Conservation (phyloP, 768 basidiomycete species). For the Lepiota venenata region DNA sequence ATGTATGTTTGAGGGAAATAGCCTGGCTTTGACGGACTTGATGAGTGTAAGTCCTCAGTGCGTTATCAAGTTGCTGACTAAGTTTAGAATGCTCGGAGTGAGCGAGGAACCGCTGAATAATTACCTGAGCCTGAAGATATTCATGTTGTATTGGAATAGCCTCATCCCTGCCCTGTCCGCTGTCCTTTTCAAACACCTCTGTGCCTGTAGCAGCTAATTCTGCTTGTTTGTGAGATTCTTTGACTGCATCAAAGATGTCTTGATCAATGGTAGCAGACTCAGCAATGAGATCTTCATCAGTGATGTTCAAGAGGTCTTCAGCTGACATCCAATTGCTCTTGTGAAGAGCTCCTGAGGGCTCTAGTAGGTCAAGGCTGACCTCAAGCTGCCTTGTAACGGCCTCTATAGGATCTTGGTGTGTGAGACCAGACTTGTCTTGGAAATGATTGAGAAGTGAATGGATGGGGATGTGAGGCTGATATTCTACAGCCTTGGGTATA, state of each 20-base stretch:
- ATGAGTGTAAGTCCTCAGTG: too few relatives aligned
- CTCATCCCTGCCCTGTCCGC: too few relatives aligned
- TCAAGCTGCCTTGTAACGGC: constrained; percentile 13
- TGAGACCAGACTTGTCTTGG: constrained; percentile 20
- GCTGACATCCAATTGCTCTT: constrained; percentile 18
- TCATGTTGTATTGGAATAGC: too few relatives aligned
- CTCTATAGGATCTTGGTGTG: neutral
- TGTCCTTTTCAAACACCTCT: too few relatives aligned
- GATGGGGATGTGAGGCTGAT: neutral
- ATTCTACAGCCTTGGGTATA: too few relatives aligned
- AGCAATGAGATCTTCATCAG: neutral
- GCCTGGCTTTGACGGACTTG: too few relatives aligned
- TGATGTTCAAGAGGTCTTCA: neutral
- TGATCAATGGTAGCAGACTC: neutral
- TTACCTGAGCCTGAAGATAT: neutral
- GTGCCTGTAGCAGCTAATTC: neutral
- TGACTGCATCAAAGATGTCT: neutral
- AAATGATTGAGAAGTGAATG: constrained; percentile 14
- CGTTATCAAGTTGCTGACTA: neutral
- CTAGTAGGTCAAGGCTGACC: constrained; percentile 13
- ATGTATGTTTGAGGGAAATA: too few relatives aligned
- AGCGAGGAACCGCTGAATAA: neutral
- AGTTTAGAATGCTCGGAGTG: neutral
- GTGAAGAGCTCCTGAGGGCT: constrained; percentile 18
- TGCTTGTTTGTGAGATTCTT: neutral